These are phyloP conservation scores for Angophora floribunda DNA, from an alignment of 345 rosid species.

Conservation along the genomic window DNA sequence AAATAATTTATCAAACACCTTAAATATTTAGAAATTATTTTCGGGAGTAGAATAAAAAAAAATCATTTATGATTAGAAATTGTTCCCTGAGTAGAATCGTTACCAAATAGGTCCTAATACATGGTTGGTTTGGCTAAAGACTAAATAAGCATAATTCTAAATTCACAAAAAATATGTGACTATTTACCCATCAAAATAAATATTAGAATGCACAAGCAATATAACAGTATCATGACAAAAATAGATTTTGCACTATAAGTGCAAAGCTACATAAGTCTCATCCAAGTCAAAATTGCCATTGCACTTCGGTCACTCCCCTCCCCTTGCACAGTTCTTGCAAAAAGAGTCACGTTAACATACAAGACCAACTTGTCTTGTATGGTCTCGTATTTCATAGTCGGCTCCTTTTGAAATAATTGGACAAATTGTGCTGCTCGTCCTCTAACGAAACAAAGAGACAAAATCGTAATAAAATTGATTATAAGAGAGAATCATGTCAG, in stretches of 20 bases:
- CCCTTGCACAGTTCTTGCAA: not conserved
- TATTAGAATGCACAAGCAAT: not conserved
- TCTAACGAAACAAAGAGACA: not conserved
- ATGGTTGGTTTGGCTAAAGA: not conserved
- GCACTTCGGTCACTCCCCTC: not conserved
- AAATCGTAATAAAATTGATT: not conserved
- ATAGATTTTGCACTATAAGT: not conserved
- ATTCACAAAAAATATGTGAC: not conserved
- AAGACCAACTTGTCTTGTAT: not conserved
- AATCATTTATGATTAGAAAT: too few species aligned
- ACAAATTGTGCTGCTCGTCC: not conserved
- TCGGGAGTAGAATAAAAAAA: too few species aligned
- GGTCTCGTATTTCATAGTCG: not conserved
- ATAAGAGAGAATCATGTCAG: not conserved
- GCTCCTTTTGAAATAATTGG: not conserved
- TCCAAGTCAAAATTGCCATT: not conserved
- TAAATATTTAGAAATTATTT: too few species aligned
- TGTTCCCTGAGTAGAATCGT: too few species aligned
- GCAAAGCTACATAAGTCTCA: not conserved
- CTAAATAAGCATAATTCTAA: not conserved
- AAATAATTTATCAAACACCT: too few species aligned
- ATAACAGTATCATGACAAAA: not conserved
- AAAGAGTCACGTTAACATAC: not conserved
- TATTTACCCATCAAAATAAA: not conserved
- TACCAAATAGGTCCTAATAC: too few species aligned